phyloP scores from a whole-genome alignment of 164 flowering plant genomes.

The Chloranthus sessilifolius region DNA sequence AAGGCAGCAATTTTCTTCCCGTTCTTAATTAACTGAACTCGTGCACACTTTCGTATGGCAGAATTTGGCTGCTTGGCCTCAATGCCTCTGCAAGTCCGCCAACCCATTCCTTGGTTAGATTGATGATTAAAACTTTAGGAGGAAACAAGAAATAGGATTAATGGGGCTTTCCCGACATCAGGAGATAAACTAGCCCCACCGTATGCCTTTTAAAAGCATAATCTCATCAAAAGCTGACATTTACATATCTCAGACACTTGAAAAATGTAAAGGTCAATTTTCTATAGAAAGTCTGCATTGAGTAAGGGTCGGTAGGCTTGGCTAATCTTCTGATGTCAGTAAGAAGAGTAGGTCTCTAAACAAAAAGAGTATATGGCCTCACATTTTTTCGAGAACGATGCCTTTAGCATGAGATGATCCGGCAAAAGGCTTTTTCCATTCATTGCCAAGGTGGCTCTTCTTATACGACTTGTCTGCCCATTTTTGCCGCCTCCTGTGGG shows the following conservation, averaged over 20 bases:
- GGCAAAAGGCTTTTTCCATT: slow-evolving; percentile 91
- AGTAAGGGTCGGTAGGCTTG: too few relatives aligned
- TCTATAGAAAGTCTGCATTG: too few relatives aligned
- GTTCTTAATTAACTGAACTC: slow-evolving; percentile 75
- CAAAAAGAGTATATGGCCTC: slow-evolving; percentile 7
- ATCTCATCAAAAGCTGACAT: too few relatives aligned
- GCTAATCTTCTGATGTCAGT: too few relatives aligned
- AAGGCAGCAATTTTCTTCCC: slow-evolving; percentile 93
- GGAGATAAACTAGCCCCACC: neutral
- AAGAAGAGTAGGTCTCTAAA: too few relatives aligned
- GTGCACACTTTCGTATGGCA: slow-evolving; percentile 76
- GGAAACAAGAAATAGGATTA: neutral
- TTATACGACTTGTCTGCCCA: too few relatives aligned
- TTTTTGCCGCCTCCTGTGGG: too few relatives aligned
- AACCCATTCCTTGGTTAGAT: neutral
- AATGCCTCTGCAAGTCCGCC: slow-evolving; percentile 43
- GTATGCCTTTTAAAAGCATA: too few relatives aligned
- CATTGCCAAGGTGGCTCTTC: too few relatives aligned
- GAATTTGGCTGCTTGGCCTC: slow-evolving; percentile 88
- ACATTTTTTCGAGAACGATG: slow-evolving; percentile 86
- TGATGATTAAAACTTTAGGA: neutral
- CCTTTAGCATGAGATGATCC: slow-evolving; percentile 90
- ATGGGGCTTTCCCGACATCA: too few relatives aligned
- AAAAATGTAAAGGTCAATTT: too few relatives aligned
- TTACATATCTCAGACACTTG: too few relatives aligned